A percentile compares a stretch with the other conserved stretches of the same genome.
phyloP scores from a whole-genome alignment of 1,284 basidiomycete genomes.

The Dichomitus squalens region DNA sequence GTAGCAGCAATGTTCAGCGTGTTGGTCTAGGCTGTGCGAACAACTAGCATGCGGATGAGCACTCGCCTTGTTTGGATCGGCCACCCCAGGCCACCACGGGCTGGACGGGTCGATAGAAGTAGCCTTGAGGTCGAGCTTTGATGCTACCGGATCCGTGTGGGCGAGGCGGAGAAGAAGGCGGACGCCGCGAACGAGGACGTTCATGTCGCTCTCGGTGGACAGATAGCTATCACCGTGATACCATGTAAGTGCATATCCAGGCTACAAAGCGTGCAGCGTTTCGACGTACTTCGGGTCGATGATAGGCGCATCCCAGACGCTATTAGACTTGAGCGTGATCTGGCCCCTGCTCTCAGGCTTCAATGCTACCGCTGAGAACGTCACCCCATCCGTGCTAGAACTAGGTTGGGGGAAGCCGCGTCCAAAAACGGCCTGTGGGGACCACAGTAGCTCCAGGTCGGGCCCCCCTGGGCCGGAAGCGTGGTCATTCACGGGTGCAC shows the following conservation, averaged over 20 bases:
- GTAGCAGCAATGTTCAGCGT: neutral
- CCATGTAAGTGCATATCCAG: neutral
- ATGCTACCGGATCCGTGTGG: conserved; percentile 30
- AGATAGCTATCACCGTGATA: conserved; percentile 28
- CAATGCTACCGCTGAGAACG: conserved; percentile 30
- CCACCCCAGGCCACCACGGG: conserved; percentile 32
- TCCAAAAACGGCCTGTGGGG: conserved; percentile 34
- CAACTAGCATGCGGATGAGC: no score
- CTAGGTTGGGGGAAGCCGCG: conserved; percentile 24
- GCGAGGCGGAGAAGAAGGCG: conserved; percentile 30
- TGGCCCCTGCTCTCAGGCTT: conserved; percentile 36
- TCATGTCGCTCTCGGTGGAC: conserved; percentile 26
- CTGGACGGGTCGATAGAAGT: conserved; percentile 3
- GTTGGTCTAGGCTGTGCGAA: neutral
- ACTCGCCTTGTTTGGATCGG: conserved; percentile 26
- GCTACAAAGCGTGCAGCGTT: no score
- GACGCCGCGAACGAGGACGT: conserved; percentile 32
- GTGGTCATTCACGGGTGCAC: conserved; percentile 19
- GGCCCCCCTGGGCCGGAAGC: conserved; percentile 33
- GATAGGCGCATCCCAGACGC: conserved; percentile 39
- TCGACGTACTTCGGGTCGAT: conserved; percentile 46
- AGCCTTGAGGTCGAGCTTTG: conserved; percentile 31
- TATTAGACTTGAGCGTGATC: conserved; percentile 37
- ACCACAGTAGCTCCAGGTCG: no score
- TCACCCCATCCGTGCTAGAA: conserved; percentile 27